Evolutionary conservation across 2,329 filamentous ascomycete species (phyloP), one percentile per base, ranked within the genome.

Genomic region (Alternaria hordeiaustralica): DNA sequence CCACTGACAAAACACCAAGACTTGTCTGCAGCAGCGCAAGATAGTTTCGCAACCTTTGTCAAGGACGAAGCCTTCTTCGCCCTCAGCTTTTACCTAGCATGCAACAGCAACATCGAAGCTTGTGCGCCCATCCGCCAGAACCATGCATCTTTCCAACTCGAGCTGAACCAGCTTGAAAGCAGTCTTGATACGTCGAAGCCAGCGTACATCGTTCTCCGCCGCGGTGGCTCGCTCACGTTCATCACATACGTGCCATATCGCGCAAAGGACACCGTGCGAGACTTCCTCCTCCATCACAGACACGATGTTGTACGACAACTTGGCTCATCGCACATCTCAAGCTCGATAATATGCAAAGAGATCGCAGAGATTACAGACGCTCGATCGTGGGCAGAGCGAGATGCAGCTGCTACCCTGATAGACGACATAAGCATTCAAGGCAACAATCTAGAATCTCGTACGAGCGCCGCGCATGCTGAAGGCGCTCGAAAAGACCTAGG

Each of bases 331-430:
- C n/a, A 70, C 13, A 68, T 76, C 25, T 41, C 63, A 10, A 36
- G 43, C 3, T 70, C 49, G 13, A 25, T 76, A 8, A 73, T 78
- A 13, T 75, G 71, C 55, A 76, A 74, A 54, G 75, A 76, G 36
- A 61, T 69, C 8, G 72, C 63, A 3, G 74, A 76, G 53, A 67
- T 76, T 7, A 67, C 61, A 5, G 74, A 77, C 47, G 64, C 54
- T 2, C 67, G 75, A 15, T 73, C 74, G 2, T 75, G 74, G 74
- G 49, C 63, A 3, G 74, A 75, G 56, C 61, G 72, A 28, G 71
- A 71, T 13, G 61, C 23, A 1, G 41, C 57, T 18, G 54, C 54
- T n/a, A 12, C 41, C 8, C 46, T 41, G 12, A 46, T 25, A 30
- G 26, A 41, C 10, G 41, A 33, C 23, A 21, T 18, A 23, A 46